Conservation (phyloP, 768 basidiomycete genomes). For the Leccinum imitatum region DNA sequence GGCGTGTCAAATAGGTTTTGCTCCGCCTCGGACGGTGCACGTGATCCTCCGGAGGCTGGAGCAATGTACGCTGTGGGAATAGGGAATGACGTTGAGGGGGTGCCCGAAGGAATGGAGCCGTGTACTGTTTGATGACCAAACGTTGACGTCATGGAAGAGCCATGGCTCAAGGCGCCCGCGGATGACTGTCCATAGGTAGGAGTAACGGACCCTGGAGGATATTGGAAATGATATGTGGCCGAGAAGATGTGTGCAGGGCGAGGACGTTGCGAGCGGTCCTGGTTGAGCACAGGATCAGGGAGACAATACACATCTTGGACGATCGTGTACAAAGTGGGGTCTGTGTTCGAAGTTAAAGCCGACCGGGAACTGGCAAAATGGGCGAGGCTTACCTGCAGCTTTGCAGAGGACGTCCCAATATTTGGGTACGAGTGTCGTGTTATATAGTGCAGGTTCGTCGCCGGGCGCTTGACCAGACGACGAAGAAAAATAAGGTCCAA, state of each 20-base stretch:
- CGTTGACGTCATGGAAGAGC: slow-evolving; percentile 19
- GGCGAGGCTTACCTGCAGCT: slow-evolving; percentile 45
- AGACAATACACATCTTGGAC: slow-evolving; percentile 55
- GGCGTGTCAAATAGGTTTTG: slow-evolving; percentile 30
- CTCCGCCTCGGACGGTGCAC: slow-evolving; percentile 7
- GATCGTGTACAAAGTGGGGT: slow-evolving; percentile 66
- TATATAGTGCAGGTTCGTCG: slow-evolving; percentile 49
- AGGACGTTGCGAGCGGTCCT: slow-evolving; percentile 20
- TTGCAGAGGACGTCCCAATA: slow-evolving; percentile 63
- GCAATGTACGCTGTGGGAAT: not conserved
- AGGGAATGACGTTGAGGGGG: slow-evolving; percentile 10
- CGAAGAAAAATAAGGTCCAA: slow-evolving; percentile 35
- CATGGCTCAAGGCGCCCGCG: slow-evolving; percentile 10
- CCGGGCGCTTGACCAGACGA: slow-evolving; percentile 22
- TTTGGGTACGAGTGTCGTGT: slow-evolving; percentile 57
- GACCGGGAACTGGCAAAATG: not conserved
- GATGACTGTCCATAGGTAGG: slow-evolving; percentile 11
- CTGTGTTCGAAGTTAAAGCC: slow-evolving; percentile 34
- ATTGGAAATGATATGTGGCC: slow-evolving; percentile 58
- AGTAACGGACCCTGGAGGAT: slow-evolving; percentile 24
- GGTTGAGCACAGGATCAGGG: slow-evolving; percentile 25
- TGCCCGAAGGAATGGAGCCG: not conserved
- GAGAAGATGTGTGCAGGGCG: slow-evolving; percentile 46
- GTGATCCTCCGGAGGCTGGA: not conserved
- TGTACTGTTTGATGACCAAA: slow-evolving; percentile 7